Percentiles rank a stretch among this genome's conserved stretches.
These are phyloP conservation scores for Penicillium arizonense DNA, from an alignment of 495 filamentous ascomycete genomes.

Conservation along the genomic window DNA sequence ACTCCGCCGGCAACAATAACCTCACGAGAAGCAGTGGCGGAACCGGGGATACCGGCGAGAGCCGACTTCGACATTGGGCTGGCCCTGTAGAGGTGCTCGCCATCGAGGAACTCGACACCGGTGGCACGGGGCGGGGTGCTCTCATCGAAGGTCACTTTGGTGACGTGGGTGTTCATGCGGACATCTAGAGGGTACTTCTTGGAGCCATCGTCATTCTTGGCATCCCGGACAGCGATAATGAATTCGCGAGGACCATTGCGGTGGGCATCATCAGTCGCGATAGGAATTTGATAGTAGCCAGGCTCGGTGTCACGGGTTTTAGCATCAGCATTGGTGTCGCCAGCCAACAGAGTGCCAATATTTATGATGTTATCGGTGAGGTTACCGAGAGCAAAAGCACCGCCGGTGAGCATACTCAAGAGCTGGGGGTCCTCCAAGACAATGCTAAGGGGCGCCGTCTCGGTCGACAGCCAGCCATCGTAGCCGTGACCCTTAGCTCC, in stretches of 20 bases:
- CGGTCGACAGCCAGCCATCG: slow-evolving; percentile 56
- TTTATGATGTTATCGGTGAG: slow-evolving; percentile 35
- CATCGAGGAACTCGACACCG: slow-evolving; percentile 63
- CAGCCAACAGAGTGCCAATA: slow-evolving; percentile 42
- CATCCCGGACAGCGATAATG: slow-evolving; percentile 49
- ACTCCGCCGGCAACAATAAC: slow-evolving; percentile 60
- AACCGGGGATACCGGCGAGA: slow-evolving; percentile 38
- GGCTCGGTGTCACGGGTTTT: slow-evolving; percentile 35
- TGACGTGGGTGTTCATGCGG: slow-evolving; percentile 58
- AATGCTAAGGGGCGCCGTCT: slow-evolving; percentile 45
- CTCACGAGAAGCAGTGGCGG: slow-evolving; percentile 50
- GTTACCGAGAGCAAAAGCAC: slow-evolving; percentile 51
- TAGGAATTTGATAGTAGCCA: slow-evolving; percentile 53
- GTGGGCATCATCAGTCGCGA: slow-evolving; percentile 41
- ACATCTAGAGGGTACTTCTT: slow-evolving; percentile 60
- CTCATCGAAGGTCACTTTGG: slow-evolving; percentile 55
- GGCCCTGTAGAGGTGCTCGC: slow-evolving; percentile 58
- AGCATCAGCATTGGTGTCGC: slow-evolving; percentile 53
- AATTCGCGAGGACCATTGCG: slow-evolving; percentile 56
- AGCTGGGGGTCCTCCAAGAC: slow-evolving; percentile 53
- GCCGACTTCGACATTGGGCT: slow-evolving; percentile 37
- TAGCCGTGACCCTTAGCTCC: slow-evolving; percentile 52
- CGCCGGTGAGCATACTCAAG: slow-evolving; percentile 46
- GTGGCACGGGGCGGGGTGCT: slow-evolving; percentile 48
- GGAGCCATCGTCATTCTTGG: slow-evolving; percentile 47